Percentiles rank a stretch among this genome's conserved stretches.
Evolutionary conservation across 148 eudicot genomes (phyloP).

Genomic region (Drosera capensis): DNA sequence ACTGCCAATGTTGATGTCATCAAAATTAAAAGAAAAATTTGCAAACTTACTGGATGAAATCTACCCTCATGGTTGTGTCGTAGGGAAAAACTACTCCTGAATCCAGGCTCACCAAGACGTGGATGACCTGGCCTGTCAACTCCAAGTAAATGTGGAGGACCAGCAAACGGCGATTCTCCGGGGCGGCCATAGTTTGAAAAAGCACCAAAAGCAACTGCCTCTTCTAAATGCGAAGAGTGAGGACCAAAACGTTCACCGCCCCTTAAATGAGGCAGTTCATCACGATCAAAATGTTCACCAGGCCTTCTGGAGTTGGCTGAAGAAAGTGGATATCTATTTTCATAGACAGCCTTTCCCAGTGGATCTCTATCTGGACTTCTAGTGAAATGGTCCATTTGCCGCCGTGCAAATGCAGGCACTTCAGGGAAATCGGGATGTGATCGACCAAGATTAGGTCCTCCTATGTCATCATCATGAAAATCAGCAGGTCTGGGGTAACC

Average conservation of each 20-base stretch:
- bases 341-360: slow-evolving; percentile 25
- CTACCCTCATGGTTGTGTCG: slow-evolving; percentile 34
- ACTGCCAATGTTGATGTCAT: background rate
- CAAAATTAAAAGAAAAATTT: background rate
- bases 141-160: slow-evolving; percentile 30
- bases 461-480: slow-evolving; percentile 23
- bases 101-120: slow-evolving; percentile 56
- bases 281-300: slow-evolving; percentile 23
- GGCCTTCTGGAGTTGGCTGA: slow-evolving; percentile 24
- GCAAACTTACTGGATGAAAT: slow-evolving; percentile 41
- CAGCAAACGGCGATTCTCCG: slow-evolving; percentile 43
- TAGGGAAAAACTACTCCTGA: slow-evolving; percentile 38
- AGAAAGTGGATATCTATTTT: slow-evolving; percentile 35
- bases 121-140: slow-evolving; percentile 39
- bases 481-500: slow-evolving; percentile 20
- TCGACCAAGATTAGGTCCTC: slow-evolving; percentile 22
- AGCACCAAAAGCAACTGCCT: slow-evolving; percentile 33
- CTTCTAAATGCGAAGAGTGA: slow-evolving; percentile 26
- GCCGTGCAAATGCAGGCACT: slow-evolving; percentile 38
- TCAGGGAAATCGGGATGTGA: slow-evolving; percentile 31
- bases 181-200: slow-evolving; percentile 29
- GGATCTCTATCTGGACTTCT: slow-evolving; percentile 66
- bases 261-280: slow-evolving; percentile 27
- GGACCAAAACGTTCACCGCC: slow-evolving; percentile 46
- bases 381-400: slow-evolving; percentile 31